These are phyloP conservation scores for Fraxinus paxiana DNA, from an alignment of 305 asterid species.

Conservation along the genomic window DNA sequence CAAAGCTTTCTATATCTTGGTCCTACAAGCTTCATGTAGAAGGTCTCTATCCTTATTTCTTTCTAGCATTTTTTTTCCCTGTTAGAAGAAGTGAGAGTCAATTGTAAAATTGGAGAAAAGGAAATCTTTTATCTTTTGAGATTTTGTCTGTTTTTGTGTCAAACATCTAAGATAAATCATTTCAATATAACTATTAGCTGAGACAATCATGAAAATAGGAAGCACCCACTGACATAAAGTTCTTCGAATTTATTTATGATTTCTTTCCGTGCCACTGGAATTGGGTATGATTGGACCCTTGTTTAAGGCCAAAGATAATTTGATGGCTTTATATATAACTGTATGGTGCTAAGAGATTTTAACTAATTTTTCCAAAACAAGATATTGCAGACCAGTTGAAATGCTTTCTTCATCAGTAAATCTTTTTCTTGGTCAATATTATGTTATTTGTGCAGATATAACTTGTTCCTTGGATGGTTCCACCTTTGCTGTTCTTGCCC, in stretches of 20 bases:
- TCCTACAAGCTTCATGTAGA: conserved; percentile 71
- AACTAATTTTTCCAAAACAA: neutral
- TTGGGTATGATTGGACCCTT: neutral
- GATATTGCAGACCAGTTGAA: neutral
- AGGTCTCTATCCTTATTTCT: conserved; percentile 38
- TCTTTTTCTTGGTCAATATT: conserved; percentile 12
- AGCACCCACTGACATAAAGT: neutral
- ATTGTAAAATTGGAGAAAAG: neutral
- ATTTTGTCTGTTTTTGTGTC: neutral
- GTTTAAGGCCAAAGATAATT: neutral
- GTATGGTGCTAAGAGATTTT: neutral
- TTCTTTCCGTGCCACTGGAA: neutral
- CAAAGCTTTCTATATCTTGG: conserved; percentile 57
- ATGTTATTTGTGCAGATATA: conserved; percentile 51
- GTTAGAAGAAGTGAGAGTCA: neutral
- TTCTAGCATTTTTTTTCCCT: neutral
- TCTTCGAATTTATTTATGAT: neutral
- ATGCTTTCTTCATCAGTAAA: neutral
- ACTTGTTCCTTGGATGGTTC: conserved; percentile 57
- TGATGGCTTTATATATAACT: neutral
- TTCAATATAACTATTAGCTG: neutral
- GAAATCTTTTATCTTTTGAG: neutral
- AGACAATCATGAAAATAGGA: neutral
- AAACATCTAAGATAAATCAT: neutral
- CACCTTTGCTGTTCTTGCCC: conserved; percentile 70